A percentile compares a stretch with the other conserved stretches of the same genome.
phyloP scores from a whole-genome alignment of 192 early-diverging fungal genomes.

The Rhizophlyctis rosea region DNA sequence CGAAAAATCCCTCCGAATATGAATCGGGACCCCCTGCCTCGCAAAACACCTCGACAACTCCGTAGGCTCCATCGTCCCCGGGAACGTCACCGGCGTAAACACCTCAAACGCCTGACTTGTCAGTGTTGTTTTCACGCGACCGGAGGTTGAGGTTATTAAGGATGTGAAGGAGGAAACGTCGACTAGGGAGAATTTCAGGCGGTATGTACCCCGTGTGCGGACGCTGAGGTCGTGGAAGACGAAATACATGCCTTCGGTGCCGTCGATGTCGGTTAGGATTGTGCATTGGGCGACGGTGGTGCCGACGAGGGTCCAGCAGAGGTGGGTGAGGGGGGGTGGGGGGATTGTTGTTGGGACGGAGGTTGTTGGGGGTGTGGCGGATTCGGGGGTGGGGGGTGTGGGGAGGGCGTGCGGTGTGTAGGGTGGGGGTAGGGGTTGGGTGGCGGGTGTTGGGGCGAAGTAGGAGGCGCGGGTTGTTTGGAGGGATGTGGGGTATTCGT shows the following conservation, averaged over 20 bases:
- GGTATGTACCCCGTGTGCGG: constrained; percentile 37
- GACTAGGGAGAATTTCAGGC: constrained; percentile 39
- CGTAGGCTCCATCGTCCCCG: constrained; percentile 38
- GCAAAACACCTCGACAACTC: constrained; percentile 33
- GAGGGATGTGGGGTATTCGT: no score
- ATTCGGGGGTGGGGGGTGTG: neutral
- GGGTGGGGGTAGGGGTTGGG: no score
- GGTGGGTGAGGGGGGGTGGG: no score
- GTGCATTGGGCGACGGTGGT: constrained; percentile 20
- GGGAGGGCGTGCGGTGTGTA: no score
- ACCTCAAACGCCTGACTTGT: constrained; percentile 27
- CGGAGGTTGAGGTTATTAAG: neutral
- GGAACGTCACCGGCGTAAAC: constrained; percentile 38
- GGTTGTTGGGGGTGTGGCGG: neutral
- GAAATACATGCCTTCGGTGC: constrained; percentile 38
- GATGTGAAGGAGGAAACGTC: neutral
- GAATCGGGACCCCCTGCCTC: constrained; percentile 36
- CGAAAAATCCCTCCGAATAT: constrained; percentile 26
- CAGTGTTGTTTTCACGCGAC: neutral
- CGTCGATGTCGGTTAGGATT: constrained; percentile 26
- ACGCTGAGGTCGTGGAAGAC: constrained; percentile 48
- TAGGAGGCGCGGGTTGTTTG: no score
- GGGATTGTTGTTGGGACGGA: neutral
- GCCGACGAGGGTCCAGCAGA: constrained; percentile 29
- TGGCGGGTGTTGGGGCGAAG: no score